Base-by-base conservation (phyloP, 768 basidiomycete genomes). In the Agaricus sinodeliciosus region DNA sequence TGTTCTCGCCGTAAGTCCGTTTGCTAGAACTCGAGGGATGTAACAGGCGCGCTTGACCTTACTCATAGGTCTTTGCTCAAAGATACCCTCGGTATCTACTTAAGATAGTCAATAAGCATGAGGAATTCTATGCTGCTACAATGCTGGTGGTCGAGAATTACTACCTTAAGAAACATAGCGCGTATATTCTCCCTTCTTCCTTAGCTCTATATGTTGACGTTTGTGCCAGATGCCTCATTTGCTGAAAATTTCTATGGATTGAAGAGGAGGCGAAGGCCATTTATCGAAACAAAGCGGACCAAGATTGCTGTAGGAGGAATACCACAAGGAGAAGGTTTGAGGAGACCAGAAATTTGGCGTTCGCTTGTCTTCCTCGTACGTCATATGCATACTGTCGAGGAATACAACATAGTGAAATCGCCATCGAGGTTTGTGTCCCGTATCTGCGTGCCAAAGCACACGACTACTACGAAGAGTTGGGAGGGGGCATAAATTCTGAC, bases 211-310 rank as follows among this genome's bases (percentile, higher is more conserved):
- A 39, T 35, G 48, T 50, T 41, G 13, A 25, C 11, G 4, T 9
- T 28, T 1, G 11, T 11, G 11, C 7, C 60, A 96, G 95, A 86
- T 67, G 90, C 94, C 18, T 93, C 92, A 1, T 94, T 98, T 62
- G 78, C 95, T 4, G 95, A 98, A 67, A 89, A 95, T 61, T 98
- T 99, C 65, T 98, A 98, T 67, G 91, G 91, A 0, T 69, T 99
- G 43, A 93, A 93, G 64, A 72, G 94, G 40, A 75, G 91, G 54
- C 72, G 88, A 35, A 74, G 77, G 52, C 86, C 89, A 3, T 78
- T 80, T 60, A 81, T 90, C 57, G 78, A 85, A 56, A 82, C 80
- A 1, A 81, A 86, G 39, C 77, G 88, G 51, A 79, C 84, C 1
- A 69, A 72, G 40, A 78, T 79, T 25, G 89, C 87, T 37, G 82